These are phyloP conservation scores for Bauhinia variegata DNA, from an alignment of 306 rosid genomes.

Conservation along the genomic window DNA sequence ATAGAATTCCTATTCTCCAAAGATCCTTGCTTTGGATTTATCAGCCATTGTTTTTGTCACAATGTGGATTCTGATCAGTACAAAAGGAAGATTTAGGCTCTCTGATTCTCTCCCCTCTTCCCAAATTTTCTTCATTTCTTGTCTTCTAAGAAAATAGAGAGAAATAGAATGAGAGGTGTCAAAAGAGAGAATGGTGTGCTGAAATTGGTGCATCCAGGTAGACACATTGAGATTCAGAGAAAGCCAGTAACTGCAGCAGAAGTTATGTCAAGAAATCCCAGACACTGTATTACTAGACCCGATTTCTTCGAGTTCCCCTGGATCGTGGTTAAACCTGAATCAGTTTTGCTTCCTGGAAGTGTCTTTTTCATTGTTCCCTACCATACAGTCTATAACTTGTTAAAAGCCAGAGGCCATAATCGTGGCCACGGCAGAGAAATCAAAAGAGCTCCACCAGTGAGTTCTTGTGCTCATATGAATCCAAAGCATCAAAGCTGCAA, in stretches of 20 bases:
- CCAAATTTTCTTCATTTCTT: constrained; percentile 11
- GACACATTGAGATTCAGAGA: constrained; percentile 49
- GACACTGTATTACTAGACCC: constrained; percentile 66
- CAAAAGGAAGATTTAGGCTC: constrained; percentile 8
- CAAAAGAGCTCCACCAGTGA: neutral
- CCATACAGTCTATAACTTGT: constrained; percentile 53
- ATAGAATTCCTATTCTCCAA: constrained; percentile 35
- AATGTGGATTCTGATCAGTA: neutral
- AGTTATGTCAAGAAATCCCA: constrained; percentile 59
- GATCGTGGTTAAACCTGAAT: constrained; percentile 70
- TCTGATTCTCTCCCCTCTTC: constrained; percentile 30
- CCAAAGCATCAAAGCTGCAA: constrained; percentile 31
- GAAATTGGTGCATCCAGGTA: constrained; percentile 66
- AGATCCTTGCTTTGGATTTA: constrained; percentile 29
- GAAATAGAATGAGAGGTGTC: constrained; percentile 36
- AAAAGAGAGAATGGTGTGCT: constrained; percentile 43
- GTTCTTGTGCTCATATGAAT: constrained; percentile 33
- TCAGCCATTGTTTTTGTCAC: constrained; percentile 32
- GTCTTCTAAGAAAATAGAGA: neutral
- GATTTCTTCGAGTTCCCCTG: constrained; percentile 70
- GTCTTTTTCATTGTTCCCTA: constrained; percentile 68
- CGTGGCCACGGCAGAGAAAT: constrained; percentile 1
- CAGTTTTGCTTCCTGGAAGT: constrained; percentile 58
- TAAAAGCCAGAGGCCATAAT: constrained; percentile 41
- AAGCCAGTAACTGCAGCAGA: constrained; percentile 61